These are phyloP conservation scores for Jacaranda mimosifolia DNA, from an alignment of 257 asterid species.

Conservation along the genomic window DNA sequence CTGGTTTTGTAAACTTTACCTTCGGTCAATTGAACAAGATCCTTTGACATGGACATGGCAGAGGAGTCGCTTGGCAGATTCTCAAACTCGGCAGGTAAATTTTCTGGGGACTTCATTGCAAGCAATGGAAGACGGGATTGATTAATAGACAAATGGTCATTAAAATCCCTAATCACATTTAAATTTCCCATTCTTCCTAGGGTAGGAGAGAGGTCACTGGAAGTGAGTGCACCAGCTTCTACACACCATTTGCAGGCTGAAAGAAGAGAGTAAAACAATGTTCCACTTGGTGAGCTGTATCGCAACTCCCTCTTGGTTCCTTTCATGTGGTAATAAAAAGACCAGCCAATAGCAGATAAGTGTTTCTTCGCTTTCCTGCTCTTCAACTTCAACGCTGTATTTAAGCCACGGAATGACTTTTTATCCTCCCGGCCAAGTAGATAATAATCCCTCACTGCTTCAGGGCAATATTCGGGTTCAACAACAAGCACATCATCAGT, in stretches of 20 bases:
- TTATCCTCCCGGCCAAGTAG: not conserved
- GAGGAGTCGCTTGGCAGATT: constrained; percentile 29
- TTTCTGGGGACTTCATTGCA: constrained; percentile 31
- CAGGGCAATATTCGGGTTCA: constrained; percentile 60
- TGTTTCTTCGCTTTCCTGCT: constrained; percentile 63
- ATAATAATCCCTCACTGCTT: constrained; percentile 63
- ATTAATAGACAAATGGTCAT: constrained; percentile 27
- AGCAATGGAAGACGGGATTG: constrained; percentile 42
- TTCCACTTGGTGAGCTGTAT: constrained; percentile 63
- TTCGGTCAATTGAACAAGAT: constrained; percentile 38
- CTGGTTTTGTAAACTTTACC: constrained; percentile 38
- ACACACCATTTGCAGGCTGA: constrained; percentile 60
- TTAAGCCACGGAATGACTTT: not conserved
- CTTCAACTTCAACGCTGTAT: not conserved
- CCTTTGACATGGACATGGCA: constrained; percentile 33
- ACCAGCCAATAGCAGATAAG: constrained; percentile 78
- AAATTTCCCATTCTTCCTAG: constrained; percentile 17
- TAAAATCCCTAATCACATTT: constrained; percentile 27
- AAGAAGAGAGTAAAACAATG: constrained; percentile 54
- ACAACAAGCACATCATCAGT: constrained; percentile 23
- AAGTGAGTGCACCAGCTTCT: constrained; percentile 21
- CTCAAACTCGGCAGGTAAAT: constrained; percentile 15
- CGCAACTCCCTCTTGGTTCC: constrained; percentile 42
- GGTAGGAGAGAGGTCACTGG: constrained; percentile 14
- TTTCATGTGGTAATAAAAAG: constrained; percentile 29